These are phyloP conservation scores for Cryptococcus neoformans DNA, from an alignment of 1,284 basidiomycete species.

Conservation along the genomic window DNA sequence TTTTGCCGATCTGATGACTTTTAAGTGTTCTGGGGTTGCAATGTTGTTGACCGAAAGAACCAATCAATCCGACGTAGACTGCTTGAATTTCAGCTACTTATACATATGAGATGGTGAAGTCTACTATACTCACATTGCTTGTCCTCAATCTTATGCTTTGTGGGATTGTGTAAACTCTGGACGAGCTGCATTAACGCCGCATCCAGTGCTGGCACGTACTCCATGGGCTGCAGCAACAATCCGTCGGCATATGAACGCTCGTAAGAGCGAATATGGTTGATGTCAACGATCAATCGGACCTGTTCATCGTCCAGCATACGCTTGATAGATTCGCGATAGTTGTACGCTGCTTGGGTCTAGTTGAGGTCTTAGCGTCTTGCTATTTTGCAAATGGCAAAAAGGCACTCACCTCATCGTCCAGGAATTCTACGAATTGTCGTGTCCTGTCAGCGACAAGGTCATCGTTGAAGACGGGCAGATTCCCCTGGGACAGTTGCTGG, in stretches of 20 bases:
- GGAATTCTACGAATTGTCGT: conserved; percentile 81
- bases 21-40: conserved; percentile 91
- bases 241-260: conserved; percentile 66
- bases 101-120: neutral
- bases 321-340: conserved; percentile 83
- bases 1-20: conserved; percentile 84
- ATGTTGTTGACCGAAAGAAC: conserved; percentile 99
- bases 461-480: conserved; percentile 53
- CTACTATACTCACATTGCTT: conserved; percentile 57
- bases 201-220: conserved; percentile 90
- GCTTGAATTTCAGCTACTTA: neutral
- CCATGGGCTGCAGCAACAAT: conserved; percentile 81
- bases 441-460: conserved; percentile 70
- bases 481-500: conserved; percentile 36
- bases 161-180: conserved; percentile 68
- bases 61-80: conserved; percentile 86
- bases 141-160: conserved; percentile 77
- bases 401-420: conserved; percentile 69
- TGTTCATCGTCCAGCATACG: conserved; percentile 80
- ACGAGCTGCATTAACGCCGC: conserved; percentile 75
- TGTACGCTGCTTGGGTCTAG: conserved; percentile 51
- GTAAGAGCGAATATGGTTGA: conserved; percentile 95
- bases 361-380: neutral
- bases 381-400: neutral
- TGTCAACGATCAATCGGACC: conserved; percentile 89